These are phyloP conservation scores for Furcasterigmium furcatum DNA, from an alignment of 2,329 filamentous ascomycete species.

Conservation along the genomic window DNA sequence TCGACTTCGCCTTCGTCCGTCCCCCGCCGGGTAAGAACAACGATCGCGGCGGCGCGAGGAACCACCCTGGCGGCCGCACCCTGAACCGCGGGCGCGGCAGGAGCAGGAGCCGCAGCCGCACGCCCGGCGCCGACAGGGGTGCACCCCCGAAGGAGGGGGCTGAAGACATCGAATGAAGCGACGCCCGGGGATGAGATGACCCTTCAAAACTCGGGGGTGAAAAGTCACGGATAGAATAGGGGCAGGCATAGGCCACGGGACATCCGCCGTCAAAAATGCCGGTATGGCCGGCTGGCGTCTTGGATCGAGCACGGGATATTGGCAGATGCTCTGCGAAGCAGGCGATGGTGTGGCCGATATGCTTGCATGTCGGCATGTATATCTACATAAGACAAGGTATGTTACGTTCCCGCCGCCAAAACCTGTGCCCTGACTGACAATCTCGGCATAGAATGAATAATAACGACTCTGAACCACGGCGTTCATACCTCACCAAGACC, in stretches of 20 bases:
- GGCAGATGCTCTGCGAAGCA: no score
- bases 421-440: no score
- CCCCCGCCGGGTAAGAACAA: constrained; percentile 61
- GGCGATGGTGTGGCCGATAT: background rate
- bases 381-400: constrained; percentile 1
- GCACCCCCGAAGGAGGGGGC: background rate
- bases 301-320: no score
- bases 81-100: constrained; percentile 27
- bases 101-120: constrained; percentile 40
- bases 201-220: background rate
- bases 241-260: no score
- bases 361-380: constrained; percentile 2
- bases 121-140: constrained; percentile 17
- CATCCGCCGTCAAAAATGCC: no score
- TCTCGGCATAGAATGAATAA: no score
- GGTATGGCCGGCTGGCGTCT: no score
- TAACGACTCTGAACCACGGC: no score
- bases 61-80: constrained; percentile 35
- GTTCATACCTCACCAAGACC: no score
- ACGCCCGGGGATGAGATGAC: background rate
- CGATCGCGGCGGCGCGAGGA: constrained; percentile 25
- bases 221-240: background rate
- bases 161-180: constrained; percentile 5
- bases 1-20: constrained; percentile 83
- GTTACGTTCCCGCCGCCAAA: no score